Percentiles rank a stretch among this genome's conserved stretches.
phyloP scores from a whole-genome alignment of 768 basidiomycete species.

The Psilocybe subaeruginosa region DNA sequence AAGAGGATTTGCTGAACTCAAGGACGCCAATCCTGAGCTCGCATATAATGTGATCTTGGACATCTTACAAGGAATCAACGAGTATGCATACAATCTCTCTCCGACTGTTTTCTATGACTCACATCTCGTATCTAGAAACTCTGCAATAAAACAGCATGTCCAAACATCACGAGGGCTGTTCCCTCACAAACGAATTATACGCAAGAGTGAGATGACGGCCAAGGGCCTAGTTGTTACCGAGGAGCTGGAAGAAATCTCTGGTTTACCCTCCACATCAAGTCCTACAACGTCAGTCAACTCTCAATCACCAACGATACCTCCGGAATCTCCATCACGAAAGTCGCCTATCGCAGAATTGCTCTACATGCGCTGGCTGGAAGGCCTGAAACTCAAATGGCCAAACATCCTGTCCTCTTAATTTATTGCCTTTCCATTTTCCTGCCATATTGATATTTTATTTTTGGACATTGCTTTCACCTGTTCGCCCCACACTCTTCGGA shows the following conservation, averaged over 20 bases:
- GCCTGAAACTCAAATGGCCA: slow-evolving; percentile 90
- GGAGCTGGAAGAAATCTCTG: slow-evolving; percentile 71
- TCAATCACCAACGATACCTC: slow-evolving; percentile 25
- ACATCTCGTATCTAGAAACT: slow-evolving; percentile 52
- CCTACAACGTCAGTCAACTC: slow-evolving; percentile 27
- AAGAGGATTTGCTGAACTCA: slow-evolving; percentile 87
- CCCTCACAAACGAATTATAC: slow-evolving; percentile 77
- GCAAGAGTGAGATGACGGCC: slow-evolving; percentile 85
- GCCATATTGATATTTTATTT: background rate
- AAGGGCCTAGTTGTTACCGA: slow-evolving; percentile 85
- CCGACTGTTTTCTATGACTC: slow-evolving; percentile 7
- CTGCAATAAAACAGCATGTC: slow-evolving; percentile 79
- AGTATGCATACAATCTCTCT: slow-evolving; percentile 55
- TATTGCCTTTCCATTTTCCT: slow-evolving; percentile 1
- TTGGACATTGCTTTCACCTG: background rate
- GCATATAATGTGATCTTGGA: slow-evolving; percentile 90
- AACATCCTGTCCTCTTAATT: slow-evolving; percentile 49
- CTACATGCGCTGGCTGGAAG: slow-evolving; percentile 97
- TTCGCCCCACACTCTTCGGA: background rate
- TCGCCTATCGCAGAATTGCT: slow-evolving; percentile 94
- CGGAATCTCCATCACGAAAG: slow-evolving; percentile 55
- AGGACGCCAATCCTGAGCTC: slow-evolving; percentile 79
- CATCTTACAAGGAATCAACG: slow-evolving; percentile 87
- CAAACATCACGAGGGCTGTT: slow-evolving; percentile 81
- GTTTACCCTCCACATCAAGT: slow-evolving; percentile 44